phyloP scores from a whole-genome alignment of 1,284 basidiomycete species.

The Sporisorium iseilematis-ciliati region DNA sequence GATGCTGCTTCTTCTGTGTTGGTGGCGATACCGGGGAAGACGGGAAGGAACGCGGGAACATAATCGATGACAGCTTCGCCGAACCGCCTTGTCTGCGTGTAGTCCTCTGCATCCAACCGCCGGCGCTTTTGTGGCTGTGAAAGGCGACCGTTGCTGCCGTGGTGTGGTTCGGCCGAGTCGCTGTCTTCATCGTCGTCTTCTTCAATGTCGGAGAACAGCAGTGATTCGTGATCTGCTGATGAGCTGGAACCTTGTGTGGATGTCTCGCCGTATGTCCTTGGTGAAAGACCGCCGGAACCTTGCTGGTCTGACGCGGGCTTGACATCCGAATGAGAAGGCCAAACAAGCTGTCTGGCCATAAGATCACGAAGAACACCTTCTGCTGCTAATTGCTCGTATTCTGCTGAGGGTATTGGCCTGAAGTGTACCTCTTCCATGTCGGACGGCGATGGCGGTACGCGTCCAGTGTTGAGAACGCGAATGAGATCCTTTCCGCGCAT shows the following conservation, averaged over 20 bases:
- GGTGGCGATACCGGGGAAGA: slow-evolving; percentile 16
- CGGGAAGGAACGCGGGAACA: slow-evolving; percentile 38
- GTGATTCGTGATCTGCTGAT: slow-evolving; percentile 17
- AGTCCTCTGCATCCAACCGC: slow-evolving; percentile 1
- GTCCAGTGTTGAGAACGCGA: slow-evolving; percentile 31
- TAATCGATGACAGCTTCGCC: slow-evolving; percentile 43
- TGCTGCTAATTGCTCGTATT: slow-evolving; percentile 29
- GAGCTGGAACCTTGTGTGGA: slow-evolving; percentile 31
- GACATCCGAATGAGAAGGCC: slow-evolving; percentile 14
- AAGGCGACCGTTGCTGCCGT: not conserved
- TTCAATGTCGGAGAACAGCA: slow-evolving; percentile 33
- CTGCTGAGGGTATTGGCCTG: slow-evolving; percentile 13
- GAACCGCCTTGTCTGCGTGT: slow-evolving; percentile 16
- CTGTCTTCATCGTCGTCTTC: slow-evolving; percentile 11
- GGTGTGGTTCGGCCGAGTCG: slow-evolving; percentile 2
- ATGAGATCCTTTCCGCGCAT: slow-evolving; percentile 48
- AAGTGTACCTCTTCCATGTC: slow-evolving; percentile 34
- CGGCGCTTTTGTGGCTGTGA: slow-evolving; percentile 16
- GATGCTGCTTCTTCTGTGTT: not conserved
- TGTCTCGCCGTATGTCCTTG: slow-evolving; percentile 1
- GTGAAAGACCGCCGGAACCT: not conserved
- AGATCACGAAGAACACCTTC: slow-evolving; percentile 33
- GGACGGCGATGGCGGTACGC: slow-evolving; percentile 18
- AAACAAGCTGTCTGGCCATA: slow-evolving; percentile 26
- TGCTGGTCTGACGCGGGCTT: not conserved